Conservation (phyloP, 176 grass and related monocot species). For the Phragmites australis region DNA sequence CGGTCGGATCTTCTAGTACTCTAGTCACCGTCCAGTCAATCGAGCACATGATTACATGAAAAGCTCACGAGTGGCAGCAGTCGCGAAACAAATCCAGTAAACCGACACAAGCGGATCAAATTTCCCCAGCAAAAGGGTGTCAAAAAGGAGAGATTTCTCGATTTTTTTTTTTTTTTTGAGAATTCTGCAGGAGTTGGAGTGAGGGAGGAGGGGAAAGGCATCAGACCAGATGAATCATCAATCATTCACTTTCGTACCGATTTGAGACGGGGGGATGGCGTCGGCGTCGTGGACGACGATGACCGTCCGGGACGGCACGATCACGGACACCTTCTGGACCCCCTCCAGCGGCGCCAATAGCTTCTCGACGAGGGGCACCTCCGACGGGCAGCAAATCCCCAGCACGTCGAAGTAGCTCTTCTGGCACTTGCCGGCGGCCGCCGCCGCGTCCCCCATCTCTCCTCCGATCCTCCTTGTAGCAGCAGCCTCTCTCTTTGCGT, state of each 20-base stretch:
- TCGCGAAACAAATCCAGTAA: no score
- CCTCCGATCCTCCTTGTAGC: not conserved
- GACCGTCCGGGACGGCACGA: slow-evolving; percentile 88
- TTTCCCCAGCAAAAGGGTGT: not conserved
- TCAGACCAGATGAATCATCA: no score
- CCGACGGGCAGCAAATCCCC: slow-evolving; percentile 91
- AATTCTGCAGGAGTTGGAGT: not conserved
- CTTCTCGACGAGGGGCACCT: slow-evolving; percentile 82
- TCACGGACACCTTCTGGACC: slow-evolving; percentile 65
- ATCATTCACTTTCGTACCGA: slow-evolving; percentile 55
- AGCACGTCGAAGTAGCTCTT: slow-evolving; percentile 99
- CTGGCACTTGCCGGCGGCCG: slow-evolving; percentile 40
- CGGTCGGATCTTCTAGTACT: not conserved
- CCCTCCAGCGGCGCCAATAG: slow-evolving; percentile 64
- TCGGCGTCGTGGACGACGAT: slow-evolving; percentile 78
- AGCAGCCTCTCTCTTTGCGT: not conserved
- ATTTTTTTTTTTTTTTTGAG: not conserved
- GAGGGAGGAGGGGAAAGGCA: not conserved
- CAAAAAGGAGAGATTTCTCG: not conserved
- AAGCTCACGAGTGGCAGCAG: not conserved
- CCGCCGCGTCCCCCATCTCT: slow-evolving; percentile 32
- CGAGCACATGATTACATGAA: no score
- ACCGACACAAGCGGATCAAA: not conserved
- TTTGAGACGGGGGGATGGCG: slow-evolving; percentile 54
- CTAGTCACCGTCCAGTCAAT: not conserved